These are phyloP conservation scores for Nitzschia sp. DNA, from an alignment of 108 stramenopile species.

Conservation along the genomic window DNA sequence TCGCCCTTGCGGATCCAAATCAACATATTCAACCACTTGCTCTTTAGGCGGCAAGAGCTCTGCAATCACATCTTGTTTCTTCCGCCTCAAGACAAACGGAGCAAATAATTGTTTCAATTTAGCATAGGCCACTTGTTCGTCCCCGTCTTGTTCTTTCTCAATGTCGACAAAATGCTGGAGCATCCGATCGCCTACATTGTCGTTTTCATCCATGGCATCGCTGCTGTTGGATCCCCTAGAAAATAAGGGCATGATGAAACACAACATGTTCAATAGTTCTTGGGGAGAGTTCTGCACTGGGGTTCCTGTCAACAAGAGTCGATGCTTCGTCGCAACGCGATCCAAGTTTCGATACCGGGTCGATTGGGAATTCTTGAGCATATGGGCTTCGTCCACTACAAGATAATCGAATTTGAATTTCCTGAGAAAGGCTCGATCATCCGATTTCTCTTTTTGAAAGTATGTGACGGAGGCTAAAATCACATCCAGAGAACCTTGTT, in stretches of 20 bases:
- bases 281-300: slow-evolving; percentile 80
- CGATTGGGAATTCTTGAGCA: slow-evolving; percentile 77
- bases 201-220: slow-evolving; percentile 44
- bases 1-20: slow-evolving; percentile 43
- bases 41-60: slow-evolving; percentile 82
- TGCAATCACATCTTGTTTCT: slow-evolving; percentile 84
- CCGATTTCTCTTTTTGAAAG: slow-evolving; percentile 72
- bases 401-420: slow-evolving; percentile 82
- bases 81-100: slow-evolving; percentile 90
- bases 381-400: slow-evolving; percentile 81
- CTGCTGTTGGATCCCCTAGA: slow-evolving; percentile 37
- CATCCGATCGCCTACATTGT: slow-evolving; percentile 71
- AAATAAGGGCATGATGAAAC: slow-evolving; percentile 88
- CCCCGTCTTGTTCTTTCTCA: slow-evolving; percentile 35
- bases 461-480: slow-evolving; percentile 83
- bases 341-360: slow-evolving; percentile 71
- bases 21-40: slow-evolving; percentile 35
- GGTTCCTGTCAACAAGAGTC: slow-evolving; percentile 77
- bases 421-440: slow-evolving; percentile 73
- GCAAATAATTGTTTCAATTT: slow-evolving; percentile 88
- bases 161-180: slow-evolving; percentile 78
- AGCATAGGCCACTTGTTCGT: slow-evolving; percentile 53
- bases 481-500: slow-evolving; percentile 51
- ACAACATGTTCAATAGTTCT: slow-evolving; percentile 83
- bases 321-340: slow-evolving; percentile 56